Evolutionary conservation across 495 filamentous ascomycete genomes (phyloP), one percentile per base, ranked within the genome.

Genomic region (Xylaria sp.): DNA sequence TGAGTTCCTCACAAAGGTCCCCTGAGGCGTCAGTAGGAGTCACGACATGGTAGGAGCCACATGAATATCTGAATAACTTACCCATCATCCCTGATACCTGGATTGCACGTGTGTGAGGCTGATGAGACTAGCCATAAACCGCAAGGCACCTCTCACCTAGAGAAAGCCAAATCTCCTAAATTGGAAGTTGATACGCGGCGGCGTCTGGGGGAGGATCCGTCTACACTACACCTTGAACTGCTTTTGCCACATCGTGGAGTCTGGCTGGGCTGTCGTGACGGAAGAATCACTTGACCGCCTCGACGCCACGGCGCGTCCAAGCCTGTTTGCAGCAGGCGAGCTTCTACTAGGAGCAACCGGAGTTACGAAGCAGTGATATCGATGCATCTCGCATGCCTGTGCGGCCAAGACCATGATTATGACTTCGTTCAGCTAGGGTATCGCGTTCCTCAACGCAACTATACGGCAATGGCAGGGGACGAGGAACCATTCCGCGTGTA

Each of bases 81-180:
- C 35, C 15, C 29, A 29, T 21, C 15, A 67, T 55, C 46, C 64
- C 21, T 26, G 15, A 43, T 41, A n/a, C 48, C 48, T 43, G n/a
- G 7, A 8, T 55, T 31, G 35, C 64, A 31, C 31, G 33, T 35
- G 33, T 35, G 64, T n/a, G 48, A 67, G 64, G 48, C 64, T 55
- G 64, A 67, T 67, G 64, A 67, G 43, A 1, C 26, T 24, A 41
- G 33, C 19, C 44, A 7, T 29, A 26, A 31, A 48, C 12, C 64
- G 17, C 6, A 21, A 65, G 19, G 2, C 17, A 50, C 33, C 31
- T 3, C 43, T 65, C 62, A 21, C 31, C 17, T 21, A 21, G 48
- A 35, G n/a, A 67, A 55, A 41, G 48, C 31, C 8, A 67, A 67
- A 67, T 67, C 46, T 40, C 64, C 64, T 40, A 31, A 67, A 67